Percentiles rank a stretch among this genome's conserved stretches.
These are phyloP conservation scores for Candolleomyces eurysporus DNA, from an alignment of 768 basidiomycete species.

Conservation along the genomic window DNA sequence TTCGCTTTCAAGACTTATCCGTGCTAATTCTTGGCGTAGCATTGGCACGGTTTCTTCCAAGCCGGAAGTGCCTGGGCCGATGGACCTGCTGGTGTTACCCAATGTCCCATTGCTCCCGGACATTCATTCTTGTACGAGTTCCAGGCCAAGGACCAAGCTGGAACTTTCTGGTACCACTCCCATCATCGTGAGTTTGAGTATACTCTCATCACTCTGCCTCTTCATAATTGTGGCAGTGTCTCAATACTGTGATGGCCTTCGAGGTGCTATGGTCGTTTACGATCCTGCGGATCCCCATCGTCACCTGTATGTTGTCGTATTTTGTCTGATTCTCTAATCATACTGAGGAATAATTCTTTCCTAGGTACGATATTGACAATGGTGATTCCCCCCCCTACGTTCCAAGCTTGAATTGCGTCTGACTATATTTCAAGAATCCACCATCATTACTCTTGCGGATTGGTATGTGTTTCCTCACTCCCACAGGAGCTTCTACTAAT, in stretches of 20 bases:
- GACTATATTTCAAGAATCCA: slow-evolving; percentile 23
- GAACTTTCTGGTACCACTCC: slow-evolving; percentile 43
- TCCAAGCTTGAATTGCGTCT: not conserved
- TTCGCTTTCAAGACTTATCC: too few relatives aligned
- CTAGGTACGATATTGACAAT: slow-evolving; percentile 3
- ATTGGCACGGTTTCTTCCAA: slow-evolving; percentile 44
- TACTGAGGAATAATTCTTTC: not conserved
- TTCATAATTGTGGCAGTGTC: not conserved
- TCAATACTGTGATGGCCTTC: slow-evolving; percentile 13
- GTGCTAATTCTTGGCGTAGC: slow-evolving; percentile 25
- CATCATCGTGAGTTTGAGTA: slow-evolving; percentile 15
- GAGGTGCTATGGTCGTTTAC: slow-evolving; percentile 12
- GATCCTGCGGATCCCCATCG: slow-evolving; percentile 18
- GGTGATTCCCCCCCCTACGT: not conserved
- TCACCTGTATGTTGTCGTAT: slow-evolving; percentile 25
- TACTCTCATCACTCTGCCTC: not conserved
- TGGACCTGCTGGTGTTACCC: slow-evolving; percentile 35
- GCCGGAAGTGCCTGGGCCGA: slow-evolving; percentile 36
- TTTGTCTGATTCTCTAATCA: not conserved
- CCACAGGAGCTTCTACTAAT: too few relatives aligned
- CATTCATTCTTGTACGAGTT: slow-evolving; percentile 41
- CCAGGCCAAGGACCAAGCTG: slow-evolving; percentile 30
- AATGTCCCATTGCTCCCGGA: slow-evolving; percentile 41
- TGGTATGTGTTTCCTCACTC: slow-evolving; percentile 26
- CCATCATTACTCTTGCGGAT: slow-evolving; percentile 49